A percentile compares a stretch with the other conserved stretches of the same genome.
phyloP scores from a whole-genome alignment of 202 grass and related monocot species.

The Schoenoplectus triqueter region DNA sequence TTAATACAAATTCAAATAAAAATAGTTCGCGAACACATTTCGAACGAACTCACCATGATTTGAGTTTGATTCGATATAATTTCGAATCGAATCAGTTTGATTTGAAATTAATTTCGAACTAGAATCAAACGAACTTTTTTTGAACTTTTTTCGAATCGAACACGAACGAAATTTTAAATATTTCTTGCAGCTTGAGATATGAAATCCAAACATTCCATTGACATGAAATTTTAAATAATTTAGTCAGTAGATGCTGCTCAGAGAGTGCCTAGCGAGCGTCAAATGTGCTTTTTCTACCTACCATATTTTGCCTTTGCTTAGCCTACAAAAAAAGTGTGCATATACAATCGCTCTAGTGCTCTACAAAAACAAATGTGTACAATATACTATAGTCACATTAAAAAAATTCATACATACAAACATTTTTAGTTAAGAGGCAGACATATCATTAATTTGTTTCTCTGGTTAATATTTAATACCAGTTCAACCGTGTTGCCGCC shows the following conservation, averaged over 20 bases:
- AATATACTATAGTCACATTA: neutral
- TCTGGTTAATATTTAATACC: neutral
- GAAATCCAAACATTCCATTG: neutral
- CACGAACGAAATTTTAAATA: too few relatives aligned
- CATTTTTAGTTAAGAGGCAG: neutral
- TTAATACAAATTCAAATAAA: too few relatives aligned
- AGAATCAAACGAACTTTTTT: too few relatives aligned
- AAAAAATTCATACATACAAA: neutral
- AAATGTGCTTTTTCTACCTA: neutral
- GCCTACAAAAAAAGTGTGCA: slow-evolving; percentile 22
- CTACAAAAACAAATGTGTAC: neutral
- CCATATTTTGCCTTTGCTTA: neutral
- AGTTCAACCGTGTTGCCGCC: slow-evolving; percentile 38
- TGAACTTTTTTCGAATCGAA: too few relatives aligned
- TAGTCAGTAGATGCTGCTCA: neutral
- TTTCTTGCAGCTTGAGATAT: too few relatives aligned
- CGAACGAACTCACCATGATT: too few relatives aligned
- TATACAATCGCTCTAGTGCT: slow-evolving; percentile 3
- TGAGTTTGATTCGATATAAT: too few relatives aligned
- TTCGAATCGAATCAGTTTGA: too few relatives aligned
- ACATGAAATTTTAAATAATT: neutral
- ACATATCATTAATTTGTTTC: neutral
- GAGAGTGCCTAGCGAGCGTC: too few relatives aligned
- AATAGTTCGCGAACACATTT: too few relatives aligned
- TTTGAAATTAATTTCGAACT: too few relatives aligned